Conservation (phyloP, 306 rosid genomes). For the Aeschynomene evenia region DNA sequence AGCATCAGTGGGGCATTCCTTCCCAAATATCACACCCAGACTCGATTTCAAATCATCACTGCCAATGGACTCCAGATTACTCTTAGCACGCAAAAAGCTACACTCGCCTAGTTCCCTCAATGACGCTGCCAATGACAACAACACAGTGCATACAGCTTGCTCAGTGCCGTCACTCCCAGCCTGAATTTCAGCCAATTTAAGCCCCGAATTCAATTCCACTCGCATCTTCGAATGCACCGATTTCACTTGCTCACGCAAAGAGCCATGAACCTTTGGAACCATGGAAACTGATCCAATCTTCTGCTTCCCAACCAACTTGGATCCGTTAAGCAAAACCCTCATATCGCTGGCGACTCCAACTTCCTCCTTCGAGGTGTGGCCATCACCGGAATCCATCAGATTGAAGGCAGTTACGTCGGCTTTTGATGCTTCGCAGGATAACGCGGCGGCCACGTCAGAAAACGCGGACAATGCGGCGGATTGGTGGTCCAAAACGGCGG, state of each 20-base stretch:
- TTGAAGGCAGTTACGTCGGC: conserved; percentile 63
- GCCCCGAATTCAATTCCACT: conserved; percentile 61
- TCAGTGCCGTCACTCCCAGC: conserved; percentile 34
- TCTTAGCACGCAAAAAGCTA: conserved; percentile 50
- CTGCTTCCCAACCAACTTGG: conserved; percentile 73
- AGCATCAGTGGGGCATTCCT: conserved; percentile 47
- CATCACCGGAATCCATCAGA: conserved; percentile 78
- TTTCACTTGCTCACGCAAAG: conserved; percentile 58
- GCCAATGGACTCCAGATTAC: conserved; percentile 40
- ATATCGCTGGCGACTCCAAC: conserved; percentile 70
- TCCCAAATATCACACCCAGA: conserved; percentile 47
- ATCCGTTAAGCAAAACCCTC: conserved; percentile 77
- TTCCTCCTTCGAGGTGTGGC: conserved; percentile 62
- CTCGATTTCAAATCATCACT: conserved; percentile 25
- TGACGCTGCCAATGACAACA: conserved; percentile 51
- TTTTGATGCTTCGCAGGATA: conserved; percentile 78
- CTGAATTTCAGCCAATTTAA: conserved; percentile 25
- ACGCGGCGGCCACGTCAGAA: conserved; percentile 59
- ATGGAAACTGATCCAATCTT: conserved; percentile 33
- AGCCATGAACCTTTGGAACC: conserved; percentile 61
- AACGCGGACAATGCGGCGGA: conserved; percentile 48
- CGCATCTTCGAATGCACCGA: conserved; percentile 59
- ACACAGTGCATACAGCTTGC: conserved; percentile 38
- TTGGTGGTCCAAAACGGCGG: conserved; percentile 62
- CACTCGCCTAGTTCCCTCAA: conserved; percentile 52